Base-by-base conservation (phyloP, 768 basidiomycete genomes). In the Paxillus ammoniavirescens region DNA sequence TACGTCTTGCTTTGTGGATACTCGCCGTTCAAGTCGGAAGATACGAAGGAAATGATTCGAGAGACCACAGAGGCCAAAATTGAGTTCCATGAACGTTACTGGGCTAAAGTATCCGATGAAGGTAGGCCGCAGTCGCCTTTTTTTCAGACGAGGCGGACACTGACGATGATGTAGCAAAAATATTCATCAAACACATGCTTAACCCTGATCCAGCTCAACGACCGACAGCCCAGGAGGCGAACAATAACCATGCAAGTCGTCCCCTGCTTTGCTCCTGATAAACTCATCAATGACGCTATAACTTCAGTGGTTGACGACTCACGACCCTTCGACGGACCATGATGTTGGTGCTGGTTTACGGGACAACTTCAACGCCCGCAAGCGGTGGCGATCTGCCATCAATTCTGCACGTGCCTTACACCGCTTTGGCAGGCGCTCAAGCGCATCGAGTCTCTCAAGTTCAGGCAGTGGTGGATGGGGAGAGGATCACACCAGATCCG, bases 1-100 rank as follows among this genome's bases (percentile, higher is more conserved):
- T 98, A 97, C 70, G 92, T 97, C 49, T 77, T 98, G 13, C 79
- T 97, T 1, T 96, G 96, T 63, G 96, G 96, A 2, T 98, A 98
- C 73, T 86, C 90, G 2, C 97, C 97, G 0, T 98, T 98, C 78
- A 82, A 93, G 41, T 86, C 89, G 0, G 89, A 92, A 23, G 88
- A 94, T 62, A 72, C 82, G 47, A 80, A 82, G 53, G 82, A 84
- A 45, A 79, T 98, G 36, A 77, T 89, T 48, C 79, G 82, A 30
- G 93, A 98, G 69, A 96, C 92, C n/a, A 87, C 84, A 0, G 82
- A 81, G 36, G 94, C 87, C 0, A 86, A 84, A 61, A 79, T 98
- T 44, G 87, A 89, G 59, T 98, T 99, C 67, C 96, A 98, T 59
- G 91, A 94, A 28, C 79, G 85, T 33, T 99, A 94, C 57, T 99